phyloP scores from a whole-genome alignment of 805 yeast genomes.

The Ogataea allantospora region DNA sequence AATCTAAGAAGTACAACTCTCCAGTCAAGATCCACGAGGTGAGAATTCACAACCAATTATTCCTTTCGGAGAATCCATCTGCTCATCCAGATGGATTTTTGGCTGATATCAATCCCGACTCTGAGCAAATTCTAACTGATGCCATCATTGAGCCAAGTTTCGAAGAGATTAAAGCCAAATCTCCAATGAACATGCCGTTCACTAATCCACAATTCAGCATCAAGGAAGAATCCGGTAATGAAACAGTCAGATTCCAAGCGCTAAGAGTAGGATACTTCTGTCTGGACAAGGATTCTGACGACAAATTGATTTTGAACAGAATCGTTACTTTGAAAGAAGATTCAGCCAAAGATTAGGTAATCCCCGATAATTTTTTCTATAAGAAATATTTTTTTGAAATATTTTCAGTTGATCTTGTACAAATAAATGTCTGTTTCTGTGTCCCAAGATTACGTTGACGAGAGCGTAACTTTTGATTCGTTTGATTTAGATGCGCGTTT shows the following conservation, averaged over 20 bases:
- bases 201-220: conserved; percentile 65
- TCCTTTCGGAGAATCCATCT: conserved; percentile 87
- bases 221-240: conserved; percentile 66
- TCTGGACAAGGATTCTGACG: conserved; percentile 73
- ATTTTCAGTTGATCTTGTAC: conserved; percentile 16
- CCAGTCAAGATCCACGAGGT: conserved; percentile 72
- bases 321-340: conserved; percentile 93
- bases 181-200: conserved; percentile 71
- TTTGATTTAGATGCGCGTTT: conserved; percentile 81
- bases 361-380: conserved; percentile 4
- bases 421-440: conserved; percentile 40
- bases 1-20: conserved; percentile 54
- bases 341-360: conserved; percentile 40
- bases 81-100: conserved; percentile 86
- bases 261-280: conserved; percentile 95
- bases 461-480: conserved; percentile 65
- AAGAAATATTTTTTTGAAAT: conserved; percentile 7
- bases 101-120: conserved; percentile 75
- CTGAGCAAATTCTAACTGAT: conserved; percentile 62
- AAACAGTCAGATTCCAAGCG: conserved; percentile 96
- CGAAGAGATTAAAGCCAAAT: conserved; percentile 57
- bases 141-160: conserved; percentile 82
- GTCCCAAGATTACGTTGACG: conserved; percentile 69
- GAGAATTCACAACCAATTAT: conserved; percentile 82
- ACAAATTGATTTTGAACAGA: conserved; percentile 73